phyloP scores from a whole-genome alignment of 768 basidiomycete species.

The Russula griseocarnosa region DNA sequence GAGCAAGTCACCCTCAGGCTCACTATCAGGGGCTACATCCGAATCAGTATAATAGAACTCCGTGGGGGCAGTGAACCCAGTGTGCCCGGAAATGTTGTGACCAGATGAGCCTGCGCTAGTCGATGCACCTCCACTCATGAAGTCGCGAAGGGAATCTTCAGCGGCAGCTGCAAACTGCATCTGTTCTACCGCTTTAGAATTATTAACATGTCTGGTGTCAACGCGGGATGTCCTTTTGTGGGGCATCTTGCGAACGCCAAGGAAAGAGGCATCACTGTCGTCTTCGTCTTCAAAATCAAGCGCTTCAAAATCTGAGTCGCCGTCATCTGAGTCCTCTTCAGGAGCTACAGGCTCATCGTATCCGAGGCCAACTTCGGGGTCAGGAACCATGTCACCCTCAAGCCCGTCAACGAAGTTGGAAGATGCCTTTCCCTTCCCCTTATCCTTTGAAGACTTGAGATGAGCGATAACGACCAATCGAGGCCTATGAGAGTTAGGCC shows the following conservation, averaged over 20 bases:
- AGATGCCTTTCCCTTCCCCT: slow-evolving; percentile 22
- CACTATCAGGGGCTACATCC: slow-evolving; percentile 26
- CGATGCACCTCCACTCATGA: slow-evolving; percentile 32
- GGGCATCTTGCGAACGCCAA: slow-evolving; percentile 6
- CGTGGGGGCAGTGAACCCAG: slow-evolving; percentile 46
- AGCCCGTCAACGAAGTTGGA: not conserved
- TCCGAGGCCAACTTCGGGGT: slow-evolving; percentile 46
- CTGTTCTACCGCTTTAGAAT: slow-evolving; percentile 30
- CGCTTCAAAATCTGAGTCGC: slow-evolving; percentile 35
- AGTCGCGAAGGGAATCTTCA: slow-evolving; percentile 43
- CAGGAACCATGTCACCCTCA: slow-evolving; percentile 39
- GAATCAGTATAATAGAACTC: slow-evolving; percentile 47
- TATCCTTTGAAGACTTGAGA: slow-evolving; percentile 19
- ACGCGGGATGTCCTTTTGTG: slow-evolving; percentile 2
- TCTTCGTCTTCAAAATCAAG: slow-evolving; percentile 43
- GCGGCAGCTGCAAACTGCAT: slow-evolving; percentile 58
- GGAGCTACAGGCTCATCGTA: slow-evolving; percentile 17
- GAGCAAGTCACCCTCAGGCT: not conserved
- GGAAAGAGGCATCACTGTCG: slow-evolving; percentile 11
- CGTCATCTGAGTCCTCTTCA: slow-evolving; percentile 28
- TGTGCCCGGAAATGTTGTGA: slow-evolving; percentile 39
- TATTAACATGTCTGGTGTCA: slow-evolving; percentile 11
- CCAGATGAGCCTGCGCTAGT: slow-evolving; percentile 33
- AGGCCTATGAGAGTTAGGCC: slow-evolving; percentile 4
- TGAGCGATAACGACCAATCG: slow-evolving; percentile 21